phyloP scores from a whole-genome alignment of 2,329 filamentous ascomycete genomes.

The Aspergillus transmontanensis region DNA sequence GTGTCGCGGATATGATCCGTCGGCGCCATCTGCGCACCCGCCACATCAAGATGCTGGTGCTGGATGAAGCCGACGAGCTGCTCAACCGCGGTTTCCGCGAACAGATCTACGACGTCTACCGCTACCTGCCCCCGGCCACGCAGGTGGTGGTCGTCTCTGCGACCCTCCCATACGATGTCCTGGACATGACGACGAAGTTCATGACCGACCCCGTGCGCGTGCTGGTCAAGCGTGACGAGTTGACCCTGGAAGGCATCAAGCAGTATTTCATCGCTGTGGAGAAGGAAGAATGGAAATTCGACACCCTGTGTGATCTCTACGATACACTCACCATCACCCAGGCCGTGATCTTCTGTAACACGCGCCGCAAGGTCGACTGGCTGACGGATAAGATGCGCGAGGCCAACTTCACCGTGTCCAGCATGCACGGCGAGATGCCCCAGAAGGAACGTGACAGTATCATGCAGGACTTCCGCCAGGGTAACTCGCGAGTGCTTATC shows the following conservation, averaged over 20 bases:
- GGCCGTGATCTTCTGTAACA: slow-evolving; percentile 99
- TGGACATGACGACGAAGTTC: slow-evolving; percentile 99
- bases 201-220: slow-evolving; percentile 98
- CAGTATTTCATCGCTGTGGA: slow-evolving; percentile 99
- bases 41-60: slow-evolving; percentile 77
- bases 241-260: slow-evolving; percentile 96
- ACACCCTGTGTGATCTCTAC: slow-evolving; percentile 97
- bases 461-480: slow-evolving; percentile 98
- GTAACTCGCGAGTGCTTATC: slow-evolving; percentile 93
- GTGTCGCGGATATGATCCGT: slow-evolving; percentile 84
- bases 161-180: slow-evolving; percentile 94
- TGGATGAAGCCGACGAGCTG: slow-evolving; percentile 76
- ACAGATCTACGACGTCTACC: slow-evolving; percentile 99
- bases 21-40: slow-evolving; percentile 72
- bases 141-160: slow-evolving; percentile 98
- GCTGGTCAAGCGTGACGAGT: slow-evolving; percentile 95
- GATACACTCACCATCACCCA: slow-evolving; percentile 98
- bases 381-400: slow-evolving; percentile 99
- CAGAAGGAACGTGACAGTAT: slow-evolving; percentile 98
- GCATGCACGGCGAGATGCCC: slow-evolving; percentile 99
- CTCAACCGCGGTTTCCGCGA: slow-evolving; percentile 95
- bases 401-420: slow-evolving; percentile 96
- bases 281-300: slow-evolving; percentile 99
- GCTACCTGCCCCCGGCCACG: slow-evolving; percentile 91
- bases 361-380: slow-evolving; percentile 98